These are phyloP conservation scores for Cicer bijugum DNA, from an alignment of 306 rosid species.

Conservation along the genomic window DNA sequence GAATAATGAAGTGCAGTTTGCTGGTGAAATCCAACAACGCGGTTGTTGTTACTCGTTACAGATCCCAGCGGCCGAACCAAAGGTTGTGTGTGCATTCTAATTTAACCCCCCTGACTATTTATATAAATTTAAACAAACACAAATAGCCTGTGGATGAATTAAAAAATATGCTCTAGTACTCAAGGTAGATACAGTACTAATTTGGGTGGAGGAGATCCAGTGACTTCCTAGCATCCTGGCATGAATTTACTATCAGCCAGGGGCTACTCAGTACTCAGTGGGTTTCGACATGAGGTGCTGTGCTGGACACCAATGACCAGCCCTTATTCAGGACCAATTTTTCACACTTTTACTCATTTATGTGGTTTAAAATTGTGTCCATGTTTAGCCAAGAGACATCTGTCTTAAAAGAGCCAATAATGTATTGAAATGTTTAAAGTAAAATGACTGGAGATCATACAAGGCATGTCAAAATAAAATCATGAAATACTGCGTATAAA, in stretches of 20 bases:
- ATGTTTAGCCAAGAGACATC: constrained; percentile 22
- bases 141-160: constrained; percentile 24
- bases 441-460: constrained; percentile 25
- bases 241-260: constrained; percentile 21
- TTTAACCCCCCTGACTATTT: constrained; percentile 22
- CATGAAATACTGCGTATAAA: background rate
- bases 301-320: background rate
- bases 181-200: background rate
- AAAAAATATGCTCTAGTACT: constrained; percentile 3
- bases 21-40: constrained; percentile 89
- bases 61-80: constrained; percentile 66
- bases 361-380: constrained; percentile 2
- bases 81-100: constrained; percentile 55
- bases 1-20: constrained; percentile 97
- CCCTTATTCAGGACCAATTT: constrained; percentile 25
- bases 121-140: constrained; percentile 14
- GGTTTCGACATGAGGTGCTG: constrained; percentile 25
- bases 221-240: constrained; percentile 14
- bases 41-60: constrained; percentile 75
- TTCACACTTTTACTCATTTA: constrained; percentile 14
- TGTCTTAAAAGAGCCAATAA: constrained; percentile 20
- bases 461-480: constrained; percentile 1
- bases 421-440: constrained; percentile 19
- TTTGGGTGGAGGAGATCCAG: constrained; percentile 18
- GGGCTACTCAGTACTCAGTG: background rate